Percentiles rank a stretch among this genome's conserved stretches.
Evolutionary conservation across 106 monocot species (phyloP).

Genomic region (Dendrobium catenatum): DNA sequence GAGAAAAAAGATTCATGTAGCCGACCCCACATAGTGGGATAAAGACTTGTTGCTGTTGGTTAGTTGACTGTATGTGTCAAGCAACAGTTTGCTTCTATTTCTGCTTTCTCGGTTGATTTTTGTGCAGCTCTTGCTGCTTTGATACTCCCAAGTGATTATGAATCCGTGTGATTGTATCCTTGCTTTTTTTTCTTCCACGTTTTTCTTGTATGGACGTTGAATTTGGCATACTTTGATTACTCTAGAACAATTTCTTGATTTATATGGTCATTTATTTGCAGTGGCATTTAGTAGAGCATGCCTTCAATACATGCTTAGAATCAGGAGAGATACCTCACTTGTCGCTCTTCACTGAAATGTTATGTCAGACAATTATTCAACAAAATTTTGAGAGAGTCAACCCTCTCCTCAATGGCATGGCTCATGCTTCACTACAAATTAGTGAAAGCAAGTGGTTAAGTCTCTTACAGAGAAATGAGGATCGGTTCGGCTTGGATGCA

Average conservation of each 20-base stretch:
- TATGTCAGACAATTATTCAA: constrained; percentile 44
- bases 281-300: constrained; percentile 89
- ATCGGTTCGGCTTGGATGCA: constrained; percentile 24
- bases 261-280: constrained; percentile 15
- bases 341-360: constrained; percentile 61
- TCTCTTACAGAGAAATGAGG: constrained; percentile 37
- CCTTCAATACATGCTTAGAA: constrained; percentile 66
- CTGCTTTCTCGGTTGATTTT: too few species aligned
- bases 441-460: constrained; percentile 59
- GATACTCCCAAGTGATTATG: too few species aligned
- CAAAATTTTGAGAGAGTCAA: constrained; percentile 40
- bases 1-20: too few species aligned
- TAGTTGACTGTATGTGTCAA: too few species aligned
- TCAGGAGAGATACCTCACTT: constrained; percentile 58
- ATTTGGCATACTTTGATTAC: background rate
- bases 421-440: constrained; percentile 57
- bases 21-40: too few species aligned
- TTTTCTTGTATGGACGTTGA: background rate
- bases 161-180: background rate
- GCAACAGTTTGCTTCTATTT: too few species aligned
- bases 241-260: background rate
- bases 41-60: too few species aligned
- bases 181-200: background rate
- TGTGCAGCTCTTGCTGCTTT: too few species aligned
- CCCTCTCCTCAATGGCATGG: constrained; percentile 65